Evolutionary conservation across 2,329 filamentous ascomycete species (phyloP).

Genomic region (Alternaria conjuncta): DNA sequence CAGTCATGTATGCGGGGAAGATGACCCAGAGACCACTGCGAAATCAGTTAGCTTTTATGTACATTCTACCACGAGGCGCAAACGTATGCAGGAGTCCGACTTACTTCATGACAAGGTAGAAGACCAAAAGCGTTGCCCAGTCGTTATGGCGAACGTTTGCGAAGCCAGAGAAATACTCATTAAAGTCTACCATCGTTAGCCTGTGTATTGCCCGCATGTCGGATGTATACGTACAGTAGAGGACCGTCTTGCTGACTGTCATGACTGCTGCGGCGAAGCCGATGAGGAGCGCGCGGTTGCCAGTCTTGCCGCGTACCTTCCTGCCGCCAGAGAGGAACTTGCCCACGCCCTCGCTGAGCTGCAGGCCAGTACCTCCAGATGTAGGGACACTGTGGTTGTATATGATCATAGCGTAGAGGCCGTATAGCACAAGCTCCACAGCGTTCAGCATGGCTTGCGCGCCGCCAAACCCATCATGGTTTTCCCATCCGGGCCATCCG

Average conservation of each 20-base stretch:
- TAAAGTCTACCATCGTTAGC: conserved; percentile 57
- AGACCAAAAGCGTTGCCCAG: conserved; percentile 57
- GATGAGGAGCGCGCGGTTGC: conserved; percentile 63
- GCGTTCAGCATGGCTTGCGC: conserved; percentile 75
- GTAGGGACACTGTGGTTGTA: conserved; percentile 47
- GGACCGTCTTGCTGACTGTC: conserved; percentile 70
- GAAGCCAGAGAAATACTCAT: conserved; percentile 67
- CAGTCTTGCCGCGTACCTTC: conserved; percentile 59
- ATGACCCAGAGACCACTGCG: conserved; percentile 69
- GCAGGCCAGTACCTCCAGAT: conserved; percentile 48
- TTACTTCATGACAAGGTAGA: conserved; percentile 73
- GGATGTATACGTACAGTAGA: conserved; percentile 65
- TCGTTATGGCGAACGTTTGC: conserved; percentile 69
- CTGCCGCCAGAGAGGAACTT: conserved; percentile 58
- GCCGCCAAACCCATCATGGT: conserved; percentile 73
- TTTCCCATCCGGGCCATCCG: conserved; percentile 73
- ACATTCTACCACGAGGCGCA: background rate
- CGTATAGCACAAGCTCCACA: conserved; percentile 71
- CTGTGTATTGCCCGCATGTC: background rate
- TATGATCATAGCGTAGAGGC: conserved; percentile 65
- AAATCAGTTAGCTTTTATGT: conserved; percentile 4
- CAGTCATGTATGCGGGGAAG: conserved; percentile 67
- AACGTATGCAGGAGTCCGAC: conserved; percentile 31
- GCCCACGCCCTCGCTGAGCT: conserved; percentile 46
- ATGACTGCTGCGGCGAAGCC: conserved; percentile 66